Evolutionary conservation across 2,329 filamentous ascomycete genomes (phyloP).

Genomic region (Hypoxylon sp.): DNA sequence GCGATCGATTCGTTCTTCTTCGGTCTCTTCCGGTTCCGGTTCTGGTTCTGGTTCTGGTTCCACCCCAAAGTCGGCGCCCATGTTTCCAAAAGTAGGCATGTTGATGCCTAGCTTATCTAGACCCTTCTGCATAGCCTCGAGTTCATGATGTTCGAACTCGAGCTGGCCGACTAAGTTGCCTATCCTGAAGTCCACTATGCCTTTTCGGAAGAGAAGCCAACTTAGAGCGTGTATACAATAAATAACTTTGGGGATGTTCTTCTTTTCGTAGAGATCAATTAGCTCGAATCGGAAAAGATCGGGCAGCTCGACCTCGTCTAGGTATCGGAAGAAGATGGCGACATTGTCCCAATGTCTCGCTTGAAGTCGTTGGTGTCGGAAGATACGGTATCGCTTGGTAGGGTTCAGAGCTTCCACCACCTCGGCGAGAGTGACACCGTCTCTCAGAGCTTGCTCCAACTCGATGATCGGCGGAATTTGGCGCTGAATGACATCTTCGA

Average conservation of each 20-base stretch:
- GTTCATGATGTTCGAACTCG: conserved; percentile 96
- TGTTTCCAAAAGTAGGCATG: conserved; percentile 98
- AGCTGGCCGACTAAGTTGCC: conserved; percentile 96
- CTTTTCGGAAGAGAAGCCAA: conserved; percentile 96
- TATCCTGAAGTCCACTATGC: conserved; percentile 94
- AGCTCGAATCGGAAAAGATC: conserved; percentile 97
- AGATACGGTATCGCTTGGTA: conserved; percentile 81
- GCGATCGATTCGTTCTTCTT: conserved; percentile 87
- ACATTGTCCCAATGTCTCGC: conserved; percentile 99
- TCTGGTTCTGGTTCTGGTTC: conserved; percentile 81
- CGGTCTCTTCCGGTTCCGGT: conserved; percentile 84
- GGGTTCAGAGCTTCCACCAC: conserved; percentile 91
- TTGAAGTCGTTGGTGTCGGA: conserved; percentile 85
- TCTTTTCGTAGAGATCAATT: conserved; percentile 98
- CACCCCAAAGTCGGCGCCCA: conserved; percentile 94
- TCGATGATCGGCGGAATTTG: conserved; percentile 90
- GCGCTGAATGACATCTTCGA: conserved; percentile 68
- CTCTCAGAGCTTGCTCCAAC: conserved; percentile 88
- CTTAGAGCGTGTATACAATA: conserved; percentile 98
- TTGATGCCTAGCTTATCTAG: conserved; percentile 93
- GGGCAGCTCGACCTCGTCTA: conserved; percentile 90
- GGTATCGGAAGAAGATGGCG: conserved; percentile 92
- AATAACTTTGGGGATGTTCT: conserved; percentile 99
- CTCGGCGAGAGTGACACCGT: conserved; percentile 95
- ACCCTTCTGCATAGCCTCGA: conserved; percentile 96